These are phyloP conservation scores for Datisca glomerata DNA, from an alignment of 306 rosid genomes.

Conservation along the genomic window DNA sequence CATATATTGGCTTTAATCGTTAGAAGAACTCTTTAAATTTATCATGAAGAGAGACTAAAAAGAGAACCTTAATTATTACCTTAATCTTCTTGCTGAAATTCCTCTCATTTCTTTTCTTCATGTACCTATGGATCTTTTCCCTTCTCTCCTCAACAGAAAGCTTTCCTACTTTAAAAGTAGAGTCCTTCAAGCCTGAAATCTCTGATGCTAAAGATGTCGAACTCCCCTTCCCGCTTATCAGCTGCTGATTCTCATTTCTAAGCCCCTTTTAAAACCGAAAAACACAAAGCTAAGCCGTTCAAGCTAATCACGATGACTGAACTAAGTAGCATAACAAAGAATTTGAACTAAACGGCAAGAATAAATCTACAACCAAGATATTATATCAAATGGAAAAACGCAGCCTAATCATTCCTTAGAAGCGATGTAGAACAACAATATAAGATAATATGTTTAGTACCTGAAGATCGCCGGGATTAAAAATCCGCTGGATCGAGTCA, in stretches of 20 bases:
- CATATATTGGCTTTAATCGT: slow-evolving; percentile 15
- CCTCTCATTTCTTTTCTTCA: slow-evolving; percentile 91
- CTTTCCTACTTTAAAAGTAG: slow-evolving; percentile 72
- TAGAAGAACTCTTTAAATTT: too few relatives aligned
- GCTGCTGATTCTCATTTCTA: slow-evolving; percentile 48
- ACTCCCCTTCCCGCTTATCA: slow-evolving; percentile 45
- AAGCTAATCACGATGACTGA: too few relatives aligned
- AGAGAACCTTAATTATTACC: slow-evolving; percentile 45
- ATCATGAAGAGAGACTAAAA: too few relatives aligned
- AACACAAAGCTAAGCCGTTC: too few relatives aligned
- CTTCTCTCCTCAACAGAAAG: slow-evolving; percentile 87
- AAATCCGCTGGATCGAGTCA: slow-evolving; percentile 49
- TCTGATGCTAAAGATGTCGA: slow-evolving; percentile 56
- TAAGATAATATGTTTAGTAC: too few relatives aligned
- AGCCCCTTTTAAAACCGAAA: too few relatives aligned
- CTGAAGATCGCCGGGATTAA: slow-evolving; percentile 75
- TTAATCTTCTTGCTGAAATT: slow-evolving; percentile 98
- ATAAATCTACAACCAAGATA: too few relatives aligned
- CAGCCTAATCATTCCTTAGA: too few relatives aligned
- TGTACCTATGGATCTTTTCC: slow-evolving; percentile 90
- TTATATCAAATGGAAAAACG: neutral
- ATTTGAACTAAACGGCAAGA: too few relatives aligned
- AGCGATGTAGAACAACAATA: too few relatives aligned
- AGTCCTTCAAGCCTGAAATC: slow-evolving; percentile 70
- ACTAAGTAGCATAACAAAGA: too few relatives aligned